Evolutionary conservation across 108 stramenopile genomes (phyloP).

Genomic region (Cylindrotheca fusiformis): DNA sequence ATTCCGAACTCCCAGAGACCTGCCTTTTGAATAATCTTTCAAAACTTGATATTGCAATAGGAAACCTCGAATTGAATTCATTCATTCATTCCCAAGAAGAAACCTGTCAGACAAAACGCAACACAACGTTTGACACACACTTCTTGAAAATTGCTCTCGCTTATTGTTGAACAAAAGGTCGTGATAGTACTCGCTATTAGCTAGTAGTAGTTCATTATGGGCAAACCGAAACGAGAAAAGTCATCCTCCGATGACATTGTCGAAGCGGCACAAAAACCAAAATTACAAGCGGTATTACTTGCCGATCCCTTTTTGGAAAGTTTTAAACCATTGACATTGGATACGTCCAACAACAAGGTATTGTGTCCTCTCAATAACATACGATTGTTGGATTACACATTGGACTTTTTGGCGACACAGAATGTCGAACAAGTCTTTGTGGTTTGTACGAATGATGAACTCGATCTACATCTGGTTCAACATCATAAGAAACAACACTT

Average conservation of each 20-base stretch:
- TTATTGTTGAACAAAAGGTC: neutral
- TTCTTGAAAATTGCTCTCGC: neutral
- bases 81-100: neutral
- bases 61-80: neutral
- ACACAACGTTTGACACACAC: conserved; percentile 1
- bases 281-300: conserved; percentile 90
- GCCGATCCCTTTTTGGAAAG: conserved; percentile 79
- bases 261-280: conserved; percentile 64
- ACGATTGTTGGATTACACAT: conserved; percentile 87
- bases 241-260: conserved; percentile 33
- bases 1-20: neutral
- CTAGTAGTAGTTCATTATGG: neutral
- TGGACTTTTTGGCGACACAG: conserved; percentile 90
- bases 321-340: conserved; percentile 69
- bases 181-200: neutral
- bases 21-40: neutral
- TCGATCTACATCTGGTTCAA: conserved; percentile 56
- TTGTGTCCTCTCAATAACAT: conserved; percentile 95
- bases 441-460: conserved; percentile 59
- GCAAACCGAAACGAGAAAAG: neutral
- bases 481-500: conserved; percentile 20
- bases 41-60: neutral
- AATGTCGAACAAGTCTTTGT: conserved; percentile 83
- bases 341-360: conserved; percentile 44
- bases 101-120: neutral